Conservation (phyloP, 179 eudicot species). For the Vitellaria paradoxa region DNA sequence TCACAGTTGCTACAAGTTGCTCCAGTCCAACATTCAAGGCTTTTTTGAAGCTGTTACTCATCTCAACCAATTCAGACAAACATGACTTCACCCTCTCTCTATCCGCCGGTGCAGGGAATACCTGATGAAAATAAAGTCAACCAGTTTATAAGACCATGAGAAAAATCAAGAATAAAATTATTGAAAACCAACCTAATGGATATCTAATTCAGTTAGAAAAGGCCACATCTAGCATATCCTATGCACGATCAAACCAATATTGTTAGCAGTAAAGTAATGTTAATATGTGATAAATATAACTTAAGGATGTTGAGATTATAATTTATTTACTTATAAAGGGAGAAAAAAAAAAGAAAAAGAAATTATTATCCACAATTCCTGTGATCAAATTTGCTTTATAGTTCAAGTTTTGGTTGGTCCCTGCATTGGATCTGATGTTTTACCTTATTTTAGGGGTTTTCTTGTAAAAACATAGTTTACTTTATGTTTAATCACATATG, state of each 20-base stretch:
- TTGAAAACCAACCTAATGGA: not conserved
- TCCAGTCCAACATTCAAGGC: constrained; percentile 71
- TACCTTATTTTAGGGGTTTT: too few relatives aligned
- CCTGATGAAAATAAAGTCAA: constrained; percentile 30
- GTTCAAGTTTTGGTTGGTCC: too few relatives aligned
- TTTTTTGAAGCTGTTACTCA: constrained; percentile 71
- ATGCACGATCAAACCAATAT: not conserved
- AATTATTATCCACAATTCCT: not conserved
- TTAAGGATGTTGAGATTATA: too few relatives aligned
- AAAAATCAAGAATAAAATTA: not conserved
- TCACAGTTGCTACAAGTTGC: constrained; percentile 73
- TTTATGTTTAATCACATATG: too few relatives aligned
- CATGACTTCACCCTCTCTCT: constrained; percentile 84
- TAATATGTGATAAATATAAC: not conserved
- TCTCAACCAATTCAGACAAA: constrained; percentile 72
- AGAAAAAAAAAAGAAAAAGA: too few relatives aligned
- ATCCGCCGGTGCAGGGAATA: constrained; percentile 78
- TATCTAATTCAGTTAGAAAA: not conserved
- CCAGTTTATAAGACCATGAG: not conserved
- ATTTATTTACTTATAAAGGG: too few relatives aligned
- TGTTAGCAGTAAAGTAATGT: not conserved
- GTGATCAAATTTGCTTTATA: too few relatives aligned
- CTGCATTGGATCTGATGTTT: too few relatives aligned
- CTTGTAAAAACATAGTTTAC: too few relatives aligned
- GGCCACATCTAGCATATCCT: not conserved